Evolutionary conservation across 441 rosid species (phyloP), one percentile per base, ranked within the genome.

Genomic region (Pelargonium citronellum): DNA sequence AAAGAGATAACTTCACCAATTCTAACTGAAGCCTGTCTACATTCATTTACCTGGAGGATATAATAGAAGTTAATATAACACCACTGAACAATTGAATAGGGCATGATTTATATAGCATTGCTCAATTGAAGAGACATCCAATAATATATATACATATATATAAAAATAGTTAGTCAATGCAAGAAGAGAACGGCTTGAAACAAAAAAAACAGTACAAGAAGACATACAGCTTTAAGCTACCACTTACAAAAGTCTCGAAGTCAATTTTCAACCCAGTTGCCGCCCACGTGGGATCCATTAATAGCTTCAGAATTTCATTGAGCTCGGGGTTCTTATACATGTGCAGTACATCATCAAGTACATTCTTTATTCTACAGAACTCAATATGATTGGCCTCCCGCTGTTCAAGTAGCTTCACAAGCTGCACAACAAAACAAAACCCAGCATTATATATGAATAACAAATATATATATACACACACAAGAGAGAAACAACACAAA

Each of bases 361-460:
- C 91, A 79, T 83, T 79, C 75, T 89, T 92, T 74, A 95, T 90
- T 78, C 98, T 83, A 74, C 92, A 89, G 80, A 95, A 90, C 79
- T 92, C 98, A 69, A 95, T 80, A 81, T 90, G 95, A 85, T 95
- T 95, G 83, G 95, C 87, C 84, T 95, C 99, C 77, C 89, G 83
- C 78, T 82, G 86, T 74, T 90, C 99, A 72, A 95, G 98, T 62
- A 95, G 87, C 87, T 91, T 94, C 81, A 94, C 98, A 75, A 94
- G 92, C 99, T 95, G 95, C 78, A 82, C 37, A 60, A 68, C n/a
- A 73, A 55, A 64, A 41, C 70, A 66, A 24, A 37, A 79, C 67
- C 15, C 15, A 49, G 15, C 15, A 49, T 12, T 49, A 49, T 5
- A 49, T 49, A n/a, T 49, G 15, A 49, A 11, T 12, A 10, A 49